These are phyloP conservation scores for Fusarium praegraminearum DNA, from an alignment of 2,329 filamentous ascomycete genomes.

Conservation along the genomic window DNA sequence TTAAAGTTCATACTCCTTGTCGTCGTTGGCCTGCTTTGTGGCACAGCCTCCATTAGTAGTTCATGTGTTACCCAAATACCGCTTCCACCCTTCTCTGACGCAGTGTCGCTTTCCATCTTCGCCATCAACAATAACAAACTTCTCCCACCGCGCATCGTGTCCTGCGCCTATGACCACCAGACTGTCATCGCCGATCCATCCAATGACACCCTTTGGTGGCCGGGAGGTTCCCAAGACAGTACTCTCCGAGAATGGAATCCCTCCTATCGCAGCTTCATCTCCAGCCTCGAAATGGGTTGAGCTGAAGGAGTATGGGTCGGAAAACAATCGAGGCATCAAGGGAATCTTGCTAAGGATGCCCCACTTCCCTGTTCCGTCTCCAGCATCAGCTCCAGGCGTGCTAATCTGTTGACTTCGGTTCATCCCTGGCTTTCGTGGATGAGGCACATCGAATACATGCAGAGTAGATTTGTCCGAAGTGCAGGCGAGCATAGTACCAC, in stretches of 20 bases:
- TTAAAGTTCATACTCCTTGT: slow-evolving; percentile 22
- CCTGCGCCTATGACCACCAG: slow-evolving; percentile 84
- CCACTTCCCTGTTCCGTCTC: slow-evolving; percentile 79
- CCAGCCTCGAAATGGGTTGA: slow-evolving; percentile 85
- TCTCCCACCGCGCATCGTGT: slow-evolving; percentile 86
- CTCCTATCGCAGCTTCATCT: slow-evolving; percentile 71
- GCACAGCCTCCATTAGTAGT: not conserved
- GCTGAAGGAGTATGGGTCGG: slow-evolving; percentile 88
- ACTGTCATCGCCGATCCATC: slow-evolving; percentile 82
- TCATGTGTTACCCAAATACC: slow-evolving; percentile 69
- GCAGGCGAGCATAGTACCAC: slow-evolving; percentile 82
- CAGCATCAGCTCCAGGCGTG: slow-evolving; percentile 53
- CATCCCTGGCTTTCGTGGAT: slow-evolving; percentile 58
- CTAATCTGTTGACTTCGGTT: slow-evolving; percentile 50
- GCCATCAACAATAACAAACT: slow-evolving; percentile 77
- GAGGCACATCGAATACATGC: slow-evolving; percentile 90
- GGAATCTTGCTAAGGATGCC: slow-evolving; percentile 86
- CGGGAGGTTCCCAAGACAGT: slow-evolving; percentile 64
- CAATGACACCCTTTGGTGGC: slow-evolving; percentile 84
- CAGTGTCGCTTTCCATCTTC: slow-evolving; percentile 76
- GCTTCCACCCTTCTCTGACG: slow-evolving; percentile 83
- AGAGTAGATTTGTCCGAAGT: slow-evolving; percentile 97
- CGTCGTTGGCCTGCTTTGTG: slow-evolving; percentile 5
- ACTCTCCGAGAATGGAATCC: slow-evolving; percentile 57
- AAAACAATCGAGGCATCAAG: slow-evolving; percentile 86